These are phyloP conservation scores for Aphanocladium album DNA, from an alignment of 2,329 filamentous ascomycete species.

Conservation along the genomic window DNA sequence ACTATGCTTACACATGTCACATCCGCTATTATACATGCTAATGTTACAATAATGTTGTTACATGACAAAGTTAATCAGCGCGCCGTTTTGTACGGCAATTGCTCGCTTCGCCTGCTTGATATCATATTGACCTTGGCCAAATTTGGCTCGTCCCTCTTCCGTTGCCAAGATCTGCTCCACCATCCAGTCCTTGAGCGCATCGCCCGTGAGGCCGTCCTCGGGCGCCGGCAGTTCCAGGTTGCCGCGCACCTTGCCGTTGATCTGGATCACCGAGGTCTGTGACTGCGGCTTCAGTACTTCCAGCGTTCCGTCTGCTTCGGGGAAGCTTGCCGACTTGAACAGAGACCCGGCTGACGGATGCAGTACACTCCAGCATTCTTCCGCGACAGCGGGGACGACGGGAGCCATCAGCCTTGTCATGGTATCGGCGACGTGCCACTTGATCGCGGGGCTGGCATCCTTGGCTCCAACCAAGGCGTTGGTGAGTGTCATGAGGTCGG, in stretches of 20 bases:
- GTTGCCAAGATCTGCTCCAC: slow-evolving; percentile 56
- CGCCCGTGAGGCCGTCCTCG: slow-evolving; percentile 34
- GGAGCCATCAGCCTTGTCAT: slow-evolving; percentile 73
- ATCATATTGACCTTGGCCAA: slow-evolving; percentile 42
- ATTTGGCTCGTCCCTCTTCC: slow-evolving; percentile 53
- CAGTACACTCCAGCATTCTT: slow-evolving; percentile 71
- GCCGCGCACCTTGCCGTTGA: slow-evolving; percentile 74
- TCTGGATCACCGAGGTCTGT: slow-evolving; percentile 61
- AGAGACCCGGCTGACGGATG: slow-evolving; percentile 34
- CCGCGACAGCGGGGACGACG: slow-evolving; percentile 72
- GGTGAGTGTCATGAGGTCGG: slow-evolving; percentile 75
- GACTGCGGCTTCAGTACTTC: slow-evolving; percentile 45
- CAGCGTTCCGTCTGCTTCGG: slow-evolving; percentile 46
- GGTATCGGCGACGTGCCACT: slow-evolving; percentile 43
- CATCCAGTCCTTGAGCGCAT: slow-evolving; percentile 55
- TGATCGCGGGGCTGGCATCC: slow-evolving; percentile 37
- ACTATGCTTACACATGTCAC: neutral
- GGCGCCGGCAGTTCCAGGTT: slow-evolving; percentile 58
- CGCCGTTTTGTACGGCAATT: slow-evolving; percentile 62
- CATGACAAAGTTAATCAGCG: slow-evolving; percentile 69
- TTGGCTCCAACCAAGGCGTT: slow-evolving; percentile 55
- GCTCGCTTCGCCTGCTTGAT: slow-evolving; percentile 54
- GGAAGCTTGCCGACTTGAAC: slow-evolving; percentile 52
- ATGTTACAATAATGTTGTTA: slow-evolving; percentile 21
- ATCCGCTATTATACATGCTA: slow-evolving; percentile 1